Conservation (phyloP, 202 grass and related monocot species). For the Eragrostis tef region DNA sequence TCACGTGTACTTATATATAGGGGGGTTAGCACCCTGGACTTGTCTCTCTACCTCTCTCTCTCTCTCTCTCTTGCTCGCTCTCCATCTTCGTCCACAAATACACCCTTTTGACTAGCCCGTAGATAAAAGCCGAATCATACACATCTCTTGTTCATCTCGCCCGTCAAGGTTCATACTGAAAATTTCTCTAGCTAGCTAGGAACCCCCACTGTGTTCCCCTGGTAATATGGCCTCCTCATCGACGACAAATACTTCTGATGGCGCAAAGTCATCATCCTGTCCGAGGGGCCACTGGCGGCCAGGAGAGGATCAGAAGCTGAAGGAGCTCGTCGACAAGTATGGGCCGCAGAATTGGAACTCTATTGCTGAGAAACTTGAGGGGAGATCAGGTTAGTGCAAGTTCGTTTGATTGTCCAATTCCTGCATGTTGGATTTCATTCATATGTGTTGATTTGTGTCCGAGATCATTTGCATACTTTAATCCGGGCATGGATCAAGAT, state of each 20-base stretch:
- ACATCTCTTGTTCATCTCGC: constrained; percentile 21
- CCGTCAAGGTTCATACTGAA: constrained; percentile 1
- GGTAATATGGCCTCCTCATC: constrained; percentile 64
- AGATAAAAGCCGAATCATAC: constrained; percentile 24
- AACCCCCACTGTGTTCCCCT: neutral
- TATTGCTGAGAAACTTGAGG: constrained; percentile 87
- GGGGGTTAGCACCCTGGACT: constrained; percentile 22
- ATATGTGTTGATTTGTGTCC: constrained; percentile 24
- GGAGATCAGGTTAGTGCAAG: constrained; percentile 77
- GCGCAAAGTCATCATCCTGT: constrained; percentile 52
- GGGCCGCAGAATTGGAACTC: constrained; percentile 98
- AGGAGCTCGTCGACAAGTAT: constrained; percentile 71
- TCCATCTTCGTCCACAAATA: constrained; percentile 22
- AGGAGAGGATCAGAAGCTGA: constrained; percentile 80
- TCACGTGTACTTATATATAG: constrained; percentile 44
- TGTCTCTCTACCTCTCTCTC: constrained; percentile 28
- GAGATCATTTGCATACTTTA: neutral
- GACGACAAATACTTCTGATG: constrained; percentile 66
- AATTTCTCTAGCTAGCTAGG: neutral
- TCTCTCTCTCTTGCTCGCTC: neutral
- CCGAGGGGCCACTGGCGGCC: constrained; percentile 90
- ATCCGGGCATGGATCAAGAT: neutral
- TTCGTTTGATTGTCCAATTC: constrained; percentile 13
- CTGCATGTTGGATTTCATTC: neutral
- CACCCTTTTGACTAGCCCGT: constrained; percentile 48